Base-by-base conservation (phyloP, 163 green algal genomes). In the Volvox carteri region DNA sequence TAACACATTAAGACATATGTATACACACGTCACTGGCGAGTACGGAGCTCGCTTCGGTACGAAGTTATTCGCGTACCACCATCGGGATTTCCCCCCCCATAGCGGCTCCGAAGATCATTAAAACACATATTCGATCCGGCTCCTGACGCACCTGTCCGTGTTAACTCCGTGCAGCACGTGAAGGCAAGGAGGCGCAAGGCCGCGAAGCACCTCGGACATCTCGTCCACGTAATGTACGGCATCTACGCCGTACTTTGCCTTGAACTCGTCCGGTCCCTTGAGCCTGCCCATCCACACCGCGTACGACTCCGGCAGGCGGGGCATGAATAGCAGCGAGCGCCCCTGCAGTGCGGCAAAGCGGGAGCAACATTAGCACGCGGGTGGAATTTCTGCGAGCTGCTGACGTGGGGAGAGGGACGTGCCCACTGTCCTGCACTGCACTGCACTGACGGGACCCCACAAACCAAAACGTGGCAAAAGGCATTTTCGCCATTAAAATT, bases 241-340 rank as follows among this genome's bases (percentile, higher is more conserved):
- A 52, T 98, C 95, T 35, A 98, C 94, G 37, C 80, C 93, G 75
- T 98, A 98, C 83, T 92, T 93, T 18, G 62, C 48, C 56, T 19
- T 80, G 37, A 90, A 91, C 68, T 94, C 85, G 6, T 94, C 90
- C 4, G 79, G 73, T 5, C 56, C 73, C 85, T 93, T 91, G 41
- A 97, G 93, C 19, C 62, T 60, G 0, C 97, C 97, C 93, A 98
- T 96, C 97, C 97, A 99, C 30, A 98, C 95, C 2, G 95, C 96
- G 83, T 98, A 98, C 14, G 91, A 86, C 2, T 92, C 85, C 4
- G 96, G 96, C 76, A 98, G 91, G 9, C 94, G 93, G 0, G 97
- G 97, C 87, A 98, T 94, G 90, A 99, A 99, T 50, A 99, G 93
- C 12, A 93, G 86, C 23, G 93, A 83, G 19, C 91, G 73, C 14